These are phyloP conservation scores for Umbilicus rupestris DNA, from an alignment of 164 flowering plant species.

Conservation along the genomic window DNA sequence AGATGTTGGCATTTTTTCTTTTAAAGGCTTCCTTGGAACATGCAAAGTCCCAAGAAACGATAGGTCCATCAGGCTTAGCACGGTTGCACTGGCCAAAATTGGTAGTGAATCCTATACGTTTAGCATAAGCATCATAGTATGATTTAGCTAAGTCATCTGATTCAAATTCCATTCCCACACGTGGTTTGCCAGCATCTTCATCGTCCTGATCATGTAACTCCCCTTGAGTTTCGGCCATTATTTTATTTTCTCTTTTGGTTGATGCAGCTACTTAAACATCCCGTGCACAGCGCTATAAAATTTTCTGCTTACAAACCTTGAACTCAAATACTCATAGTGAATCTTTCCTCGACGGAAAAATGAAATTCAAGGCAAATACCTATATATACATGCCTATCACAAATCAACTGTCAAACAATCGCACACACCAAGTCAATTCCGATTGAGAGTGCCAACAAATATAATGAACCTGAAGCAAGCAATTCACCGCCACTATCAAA, in stretches of 20 bases:
- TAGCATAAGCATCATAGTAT: constrained; percentile 40
- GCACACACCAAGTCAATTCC: too few relatives aligned
- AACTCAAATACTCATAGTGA: too few relatives aligned
- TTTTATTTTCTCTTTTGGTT: constrained; percentile 11
- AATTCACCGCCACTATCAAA: too few relatives aligned
- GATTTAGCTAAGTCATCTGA: constrained; percentile 35
- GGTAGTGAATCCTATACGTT: constrained; percentile 32
- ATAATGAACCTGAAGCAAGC: background rate
- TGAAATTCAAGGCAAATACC: background rate
- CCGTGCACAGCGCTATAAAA: background rate
- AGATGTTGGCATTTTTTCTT: constrained; percentile 29
- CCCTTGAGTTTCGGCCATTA: constrained; percentile 14
- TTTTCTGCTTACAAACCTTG: too few relatives aligned
- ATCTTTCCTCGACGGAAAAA: background rate
- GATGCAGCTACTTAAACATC: background rate
- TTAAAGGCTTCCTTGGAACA: constrained; percentile 40
- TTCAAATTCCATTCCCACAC: constrained; percentile 31
- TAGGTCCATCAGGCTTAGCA: constrained; percentile 31
- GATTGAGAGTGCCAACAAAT: background rate
- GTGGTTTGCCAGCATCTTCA: constrained; percentile 19
- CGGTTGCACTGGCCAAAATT: constrained; percentile 36
- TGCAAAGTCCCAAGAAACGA: constrained; percentile 29
- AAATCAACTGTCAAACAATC: too few relatives aligned
- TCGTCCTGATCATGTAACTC: constrained; percentile 17
- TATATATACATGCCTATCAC: background rate